Percentiles rank a stretch among this genome's conserved stretches.
Conservation (phyloP, 164 flowering plant species). For the Litsea cubeba region DNA sequence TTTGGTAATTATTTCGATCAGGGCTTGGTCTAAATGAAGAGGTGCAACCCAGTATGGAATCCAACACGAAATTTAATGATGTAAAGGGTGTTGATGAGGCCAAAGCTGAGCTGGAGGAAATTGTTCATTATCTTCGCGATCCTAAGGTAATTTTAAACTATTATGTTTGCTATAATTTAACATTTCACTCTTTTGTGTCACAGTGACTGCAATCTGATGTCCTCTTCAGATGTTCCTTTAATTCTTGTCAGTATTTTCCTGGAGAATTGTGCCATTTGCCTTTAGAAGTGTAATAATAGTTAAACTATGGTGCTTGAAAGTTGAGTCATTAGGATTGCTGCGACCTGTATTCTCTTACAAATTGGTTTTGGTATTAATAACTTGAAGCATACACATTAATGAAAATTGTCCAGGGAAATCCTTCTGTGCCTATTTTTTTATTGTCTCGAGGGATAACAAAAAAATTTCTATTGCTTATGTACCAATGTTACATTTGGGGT, state of each 20-base stretch:
- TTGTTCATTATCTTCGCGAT: constrained; percentile 94
- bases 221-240: neutral
- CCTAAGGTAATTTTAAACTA: constrained; percentile 43
- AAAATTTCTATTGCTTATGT: too few species aligned
- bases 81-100: constrained; percentile 99
- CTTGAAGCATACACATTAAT: too few species aligned
- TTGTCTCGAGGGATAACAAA: too few species aligned
- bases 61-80: constrained; percentile 86
- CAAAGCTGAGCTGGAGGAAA: constrained; percentile 94
- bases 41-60: constrained; percentile 88
- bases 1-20: constrained; percentile 14
- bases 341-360: too few species aligned
- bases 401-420: too few species aligned
- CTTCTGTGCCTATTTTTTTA: too few species aligned
- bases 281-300: too few species aligned
- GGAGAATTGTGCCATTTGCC: neutral
- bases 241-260: neutral
- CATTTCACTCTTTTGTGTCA: neutral
- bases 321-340: too few species aligned
- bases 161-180: too few species aligned
- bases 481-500: too few species aligned
- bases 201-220: neutral
- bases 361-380: too few species aligned
- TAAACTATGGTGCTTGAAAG: too few species aligned
- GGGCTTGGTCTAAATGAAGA: constrained; percentile 92